Conservation (phyloP, 2,329 filamentous ascomycete genomes). For the Lachnellula hyalina region DNA sequence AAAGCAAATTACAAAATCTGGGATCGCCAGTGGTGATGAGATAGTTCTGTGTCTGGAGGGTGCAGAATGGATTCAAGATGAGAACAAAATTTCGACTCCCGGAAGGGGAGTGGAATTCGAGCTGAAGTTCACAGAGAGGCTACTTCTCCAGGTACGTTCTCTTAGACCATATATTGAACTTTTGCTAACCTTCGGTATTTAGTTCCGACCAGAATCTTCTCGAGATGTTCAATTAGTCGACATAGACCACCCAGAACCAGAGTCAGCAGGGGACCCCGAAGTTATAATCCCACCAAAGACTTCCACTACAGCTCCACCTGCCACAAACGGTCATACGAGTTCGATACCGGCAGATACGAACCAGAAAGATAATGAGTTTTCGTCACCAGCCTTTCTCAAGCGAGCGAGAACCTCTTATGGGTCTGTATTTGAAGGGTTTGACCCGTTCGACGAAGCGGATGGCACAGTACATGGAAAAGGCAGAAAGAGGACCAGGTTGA, state of each 20-base stretch:
- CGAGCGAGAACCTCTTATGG: slow-evolving; percentile 65
- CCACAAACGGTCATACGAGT: slow-evolving; percentile 16
- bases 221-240: slow-evolving; percentile 45
- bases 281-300: slow-evolving; percentile 11
- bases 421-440: slow-evolving; percentile 53
- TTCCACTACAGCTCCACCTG: slow-evolving; percentile 24
- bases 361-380: slow-evolving; percentile 50
- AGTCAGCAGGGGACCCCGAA: slow-evolving; percentile 12
- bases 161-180: neutral
- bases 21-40: slow-evolving; percentile 73
- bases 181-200: slow-evolving; percentile 28
- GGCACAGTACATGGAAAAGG: slow-evolving; percentile 53
- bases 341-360: slow-evolving; percentile 22
- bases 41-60: slow-evolving; percentile 65
- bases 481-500: slow-evolving; percentile 66
- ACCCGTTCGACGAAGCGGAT: slow-evolving; percentile 62
- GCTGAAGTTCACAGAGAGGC: slow-evolving; percentile 46
- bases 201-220: slow-evolving; percentile 43
- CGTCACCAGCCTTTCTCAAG: slow-evolving; percentile 77
- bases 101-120: slow-evolving; percentile 54
- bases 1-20: slow-evolving; percentile 59
- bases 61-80: slow-evolving; percentile 49
- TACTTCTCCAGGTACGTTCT: slow-evolving; percentile 42
- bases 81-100: slow-evolving; percentile 39
- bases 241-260: slow-evolving; percentile 41